Evolutionary conservation across 2,329 filamentous ascomycete genomes (phyloP).

Genomic region (Cadophora sp.): DNA sequence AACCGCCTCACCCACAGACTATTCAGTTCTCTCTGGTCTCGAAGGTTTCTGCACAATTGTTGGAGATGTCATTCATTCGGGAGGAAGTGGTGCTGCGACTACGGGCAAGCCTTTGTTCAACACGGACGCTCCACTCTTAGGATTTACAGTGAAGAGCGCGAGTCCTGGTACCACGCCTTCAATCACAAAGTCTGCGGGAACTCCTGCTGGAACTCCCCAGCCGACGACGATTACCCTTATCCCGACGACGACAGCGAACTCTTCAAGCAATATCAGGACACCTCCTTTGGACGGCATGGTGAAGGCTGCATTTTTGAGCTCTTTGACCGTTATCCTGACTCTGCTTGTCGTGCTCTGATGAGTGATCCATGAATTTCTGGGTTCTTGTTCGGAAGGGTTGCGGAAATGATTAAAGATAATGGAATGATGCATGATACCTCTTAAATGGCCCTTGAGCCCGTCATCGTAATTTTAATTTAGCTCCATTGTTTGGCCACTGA

Average conservation of each 20-base stretch:
- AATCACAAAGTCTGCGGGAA: neutral
- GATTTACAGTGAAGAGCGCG: neutral
- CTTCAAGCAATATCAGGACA: neutral
- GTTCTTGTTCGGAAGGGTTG: neutral
- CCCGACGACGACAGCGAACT: neutral
- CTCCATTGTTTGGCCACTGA: neutral
- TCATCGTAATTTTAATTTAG: too few relatives aligned
- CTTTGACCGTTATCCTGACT: neutral
- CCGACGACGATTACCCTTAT: neutral
- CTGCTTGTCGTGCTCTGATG: neutral
- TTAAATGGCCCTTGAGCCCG: neutral
- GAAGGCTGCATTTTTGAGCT: neutral
- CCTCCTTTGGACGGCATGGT: neutral
- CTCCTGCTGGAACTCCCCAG: neutral
- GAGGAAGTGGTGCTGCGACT: neutral
- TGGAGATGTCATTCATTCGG: constrained; percentile 25
- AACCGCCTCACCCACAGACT: constrained; percentile 21
- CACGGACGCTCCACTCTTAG: neutral
- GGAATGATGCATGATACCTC: constrained; percentile 4
- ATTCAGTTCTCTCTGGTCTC: constrained; percentile 17
- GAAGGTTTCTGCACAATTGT: constrained; percentile 28
- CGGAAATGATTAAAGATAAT: neutral
- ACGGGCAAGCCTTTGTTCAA: constrained; percentile 4
- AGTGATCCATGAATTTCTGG: neutral
- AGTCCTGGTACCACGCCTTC: neutral